Percentiles rank a stretch among this genome's conserved stretches.
Evolutionary conservation across 805 yeast genomes (phyloP).

Genomic region (Candida caryicola): DNA sequence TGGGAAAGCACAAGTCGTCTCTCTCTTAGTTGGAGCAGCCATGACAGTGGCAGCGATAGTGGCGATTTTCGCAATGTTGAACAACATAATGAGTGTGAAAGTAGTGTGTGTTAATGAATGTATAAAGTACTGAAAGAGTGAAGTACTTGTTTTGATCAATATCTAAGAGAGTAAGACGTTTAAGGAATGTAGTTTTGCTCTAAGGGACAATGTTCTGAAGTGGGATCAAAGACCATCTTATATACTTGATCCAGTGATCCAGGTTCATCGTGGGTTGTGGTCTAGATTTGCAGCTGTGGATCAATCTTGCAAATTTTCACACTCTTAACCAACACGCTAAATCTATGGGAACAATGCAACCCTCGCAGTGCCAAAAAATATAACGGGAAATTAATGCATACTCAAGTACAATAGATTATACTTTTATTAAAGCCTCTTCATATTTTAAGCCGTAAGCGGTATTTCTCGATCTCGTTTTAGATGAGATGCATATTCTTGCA

Average conservation of each 20-base stretch:
- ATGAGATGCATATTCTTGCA: too few species aligned
- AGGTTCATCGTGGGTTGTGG: too few species aligned
- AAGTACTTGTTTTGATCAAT: background rate
- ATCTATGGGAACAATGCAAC: background rate
- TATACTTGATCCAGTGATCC: too few species aligned
- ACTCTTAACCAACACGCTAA: background rate
- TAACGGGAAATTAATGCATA: too few species aligned
- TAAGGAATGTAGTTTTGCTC: constrained; percentile 5
- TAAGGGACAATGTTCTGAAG: constrained; percentile 3
- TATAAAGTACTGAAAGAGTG: background rate
- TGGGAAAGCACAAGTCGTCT: constrained; percentile 64
- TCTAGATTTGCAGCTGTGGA: background rate
- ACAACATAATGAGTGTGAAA: constrained; percentile 3
- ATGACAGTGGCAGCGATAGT: constrained; percentile 16
- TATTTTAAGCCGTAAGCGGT: too few species aligned
- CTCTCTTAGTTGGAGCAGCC: constrained; percentile 27
- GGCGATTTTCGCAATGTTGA: constrained; percentile 9
- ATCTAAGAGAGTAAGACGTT: background rate
- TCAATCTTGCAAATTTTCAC: background rate
- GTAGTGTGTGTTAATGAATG: background rate
- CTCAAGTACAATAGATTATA: too few species aligned
- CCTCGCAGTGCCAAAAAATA: too few species aligned
- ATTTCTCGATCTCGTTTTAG: too few species aligned
- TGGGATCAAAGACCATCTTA: too few species aligned
- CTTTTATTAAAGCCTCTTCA: too few species aligned